Base-by-base conservation (phyloP, 2,329 filamentous ascomycete genomes). In the Aspergillus sp. region DNA sequence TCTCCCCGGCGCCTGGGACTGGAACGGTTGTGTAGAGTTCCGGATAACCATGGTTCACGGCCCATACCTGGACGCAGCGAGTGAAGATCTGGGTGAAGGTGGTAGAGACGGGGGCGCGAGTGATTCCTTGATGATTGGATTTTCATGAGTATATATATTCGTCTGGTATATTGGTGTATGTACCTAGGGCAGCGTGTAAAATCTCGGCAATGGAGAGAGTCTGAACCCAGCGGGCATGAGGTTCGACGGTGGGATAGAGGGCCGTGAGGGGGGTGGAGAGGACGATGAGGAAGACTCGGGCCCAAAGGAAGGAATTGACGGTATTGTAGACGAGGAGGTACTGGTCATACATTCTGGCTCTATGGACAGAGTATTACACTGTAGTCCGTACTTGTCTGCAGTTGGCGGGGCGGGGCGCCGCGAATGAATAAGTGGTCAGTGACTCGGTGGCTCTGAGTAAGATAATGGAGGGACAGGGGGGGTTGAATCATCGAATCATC, bases 21-120 rank as follows among this genome's bases (percentile, higher is more conserved):
- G 34, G 34, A 36, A 19, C 5, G 12, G 36, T 4, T 3, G 19
- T 9, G 59, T 58, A 1, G 44, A 19, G 19, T 3, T 35, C 33
- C 1, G 60, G 52, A 19, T 55, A 63, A 5, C 50, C 56, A 52
- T 58, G 56, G 30, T 60, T 56, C 12, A 63, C 57, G 28, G 59
- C 59, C 58, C 60, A 63, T 46, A 62, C 59, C 39, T 63, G 60
- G n/a, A 61, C 55, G 47, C 54, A 57, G 42, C 60, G 60, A 10
- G 58, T 57, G 45, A 60, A 63, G 27, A 57, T 53, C 45, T 63
- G 59, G 0, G 58, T 62, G 43, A 61, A 63, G 38, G 59, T 63
- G 4, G 58, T 61, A 45, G 58, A 57, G 43, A 63, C 48, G 10
- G 60, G 57, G 29, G 57, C 51, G 36, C 57, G 55, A 39, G 58